phyloP scores from a whole-genome alignment of 768 basidiomycete genomes.

The Amanita muscaria region DNA sequence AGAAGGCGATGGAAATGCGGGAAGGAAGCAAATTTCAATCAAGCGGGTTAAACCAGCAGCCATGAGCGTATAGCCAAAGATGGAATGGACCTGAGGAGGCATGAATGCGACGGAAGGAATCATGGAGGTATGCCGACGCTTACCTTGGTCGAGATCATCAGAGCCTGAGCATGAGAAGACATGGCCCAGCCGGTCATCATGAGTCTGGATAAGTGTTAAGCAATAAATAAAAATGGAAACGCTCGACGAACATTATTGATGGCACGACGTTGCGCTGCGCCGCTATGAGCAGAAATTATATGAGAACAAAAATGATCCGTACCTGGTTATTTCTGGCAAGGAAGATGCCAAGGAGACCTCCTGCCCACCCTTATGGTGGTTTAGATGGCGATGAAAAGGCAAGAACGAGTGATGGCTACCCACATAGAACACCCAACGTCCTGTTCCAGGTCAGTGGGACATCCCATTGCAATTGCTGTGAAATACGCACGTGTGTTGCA shows the following conservation, averaged over 20 bases:
- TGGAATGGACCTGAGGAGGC: slow-evolving; percentile 57
- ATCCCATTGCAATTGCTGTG: not conserved
- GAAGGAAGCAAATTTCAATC: slow-evolving; percentile 77
- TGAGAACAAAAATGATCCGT: slow-evolving; percentile 10
- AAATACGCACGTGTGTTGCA: slow-evolving; percentile 79
- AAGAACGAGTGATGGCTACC: slow-evolving; percentile 15
- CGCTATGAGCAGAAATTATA: slow-evolving; percentile 2
- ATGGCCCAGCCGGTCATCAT: slow-evolving; percentile 92
- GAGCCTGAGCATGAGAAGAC: slow-evolving; percentile 79
- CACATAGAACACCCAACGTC: slow-evolving; percentile 67
- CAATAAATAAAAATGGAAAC: not conserved
- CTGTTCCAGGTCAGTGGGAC: slow-evolving; percentile 25
- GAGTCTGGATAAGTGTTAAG: slow-evolving; percentile 38
- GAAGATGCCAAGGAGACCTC: slow-evolving; percentile 82
- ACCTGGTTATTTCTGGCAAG: slow-evolving; percentile 73
- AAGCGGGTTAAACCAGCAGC: slow-evolving; percentile 74
- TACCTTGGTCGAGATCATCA: slow-evolving; percentile 83
- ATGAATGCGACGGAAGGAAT: not conserved
- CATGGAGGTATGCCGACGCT: not conserved
- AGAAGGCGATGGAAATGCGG: slow-evolving; percentile 20
- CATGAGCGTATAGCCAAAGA: slow-evolving; percentile 84
- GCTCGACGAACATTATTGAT: slow-evolving; percentile 53
- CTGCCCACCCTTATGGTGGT: slow-evolving; percentile 64
- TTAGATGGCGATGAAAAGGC: slow-evolving; percentile 4
- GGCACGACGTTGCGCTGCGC: slow-evolving; percentile 71